Conservation (phyloP, 169 alveolate species). For the Perkinsus marinus region DNA sequence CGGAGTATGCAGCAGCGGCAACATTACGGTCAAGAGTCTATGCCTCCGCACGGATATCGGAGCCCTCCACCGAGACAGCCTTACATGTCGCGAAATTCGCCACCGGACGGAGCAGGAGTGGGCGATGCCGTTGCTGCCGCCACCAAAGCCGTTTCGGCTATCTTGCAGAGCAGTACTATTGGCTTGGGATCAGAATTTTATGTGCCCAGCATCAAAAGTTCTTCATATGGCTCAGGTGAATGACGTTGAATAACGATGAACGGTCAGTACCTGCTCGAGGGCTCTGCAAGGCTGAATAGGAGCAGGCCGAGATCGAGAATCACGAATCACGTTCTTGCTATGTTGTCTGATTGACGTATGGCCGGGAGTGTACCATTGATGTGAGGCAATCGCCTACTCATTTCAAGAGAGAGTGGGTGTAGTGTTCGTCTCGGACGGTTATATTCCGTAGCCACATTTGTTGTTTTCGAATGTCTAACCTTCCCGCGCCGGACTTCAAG, state of each 20-base stretch:
- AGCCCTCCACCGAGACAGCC: not conserved
- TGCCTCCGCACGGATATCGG: not conserved
- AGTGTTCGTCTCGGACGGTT: too few species aligned
- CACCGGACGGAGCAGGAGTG: not conserved
- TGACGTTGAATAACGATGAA: not conserved
- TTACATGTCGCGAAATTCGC: not conserved
- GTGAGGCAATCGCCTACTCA: not conserved
- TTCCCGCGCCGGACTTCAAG: not conserved
- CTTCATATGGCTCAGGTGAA: not conserved
- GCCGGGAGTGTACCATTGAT: not conserved
- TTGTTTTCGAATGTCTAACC: not conserved
- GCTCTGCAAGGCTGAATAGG: not conserved
- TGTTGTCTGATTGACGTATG: not conserved
- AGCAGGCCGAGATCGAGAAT: not conserved
- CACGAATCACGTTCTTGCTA: not conserved
- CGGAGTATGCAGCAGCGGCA: not conserved
- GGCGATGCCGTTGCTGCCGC: not conserved
- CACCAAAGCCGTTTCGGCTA: not conserved
- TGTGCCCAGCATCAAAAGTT: too few species aligned
- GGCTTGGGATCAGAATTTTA: not conserved
- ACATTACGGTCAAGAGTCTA: not conserved
- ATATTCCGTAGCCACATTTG: too few species aligned
- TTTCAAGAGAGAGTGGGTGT: too few species aligned
- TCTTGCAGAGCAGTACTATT: not conserved
- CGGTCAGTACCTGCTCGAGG: not conserved